Conservation (phyloP, 192 early-diverging fungal genomes). For the Coemansia sp. region DNA sequence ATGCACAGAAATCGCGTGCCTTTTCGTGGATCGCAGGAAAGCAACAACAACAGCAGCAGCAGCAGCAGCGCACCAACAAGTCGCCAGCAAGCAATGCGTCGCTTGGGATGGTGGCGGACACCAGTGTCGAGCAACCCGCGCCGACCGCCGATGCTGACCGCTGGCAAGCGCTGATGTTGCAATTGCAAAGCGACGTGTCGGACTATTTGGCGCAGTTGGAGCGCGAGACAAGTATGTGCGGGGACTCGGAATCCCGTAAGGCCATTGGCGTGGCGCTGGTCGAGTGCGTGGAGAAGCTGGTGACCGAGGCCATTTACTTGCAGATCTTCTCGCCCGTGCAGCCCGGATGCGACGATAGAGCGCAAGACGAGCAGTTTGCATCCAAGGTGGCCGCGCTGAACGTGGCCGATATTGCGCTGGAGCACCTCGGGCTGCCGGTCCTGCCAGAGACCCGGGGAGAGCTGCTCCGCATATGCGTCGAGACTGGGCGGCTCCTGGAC, state of each 20-base stretch:
- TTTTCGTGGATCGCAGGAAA: constrained; percentile 38
- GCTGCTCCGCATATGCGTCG: constrained; percentile 28
- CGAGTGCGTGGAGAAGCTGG: constrained; percentile 48
- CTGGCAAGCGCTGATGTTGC: constrained; percentile 35
- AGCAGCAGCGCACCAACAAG: constrained; percentile 3
- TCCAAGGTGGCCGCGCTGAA: constrained; percentile 69
- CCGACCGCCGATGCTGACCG: constrained; percentile 9
- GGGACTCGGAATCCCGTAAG: constrained; percentile 39
- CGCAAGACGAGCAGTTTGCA: constrained; percentile 62
- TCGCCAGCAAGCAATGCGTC: neutral
- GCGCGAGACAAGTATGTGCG: constrained; percentile 44
- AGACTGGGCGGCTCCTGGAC: constrained; percentile 30
- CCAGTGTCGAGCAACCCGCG: constrained; percentile 9
- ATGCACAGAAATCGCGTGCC: neutral
- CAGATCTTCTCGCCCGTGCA: constrained; percentile 33
- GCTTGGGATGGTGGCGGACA: neutral
- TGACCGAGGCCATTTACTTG: constrained; percentile 32
- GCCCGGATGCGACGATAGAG: constrained; percentile 53
- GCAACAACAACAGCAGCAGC: too few species aligned
- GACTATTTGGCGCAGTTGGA: constrained; percentile 26
- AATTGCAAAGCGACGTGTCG: constrained; percentile 20
- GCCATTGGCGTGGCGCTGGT: constrained; percentile 19
- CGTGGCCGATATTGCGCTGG: constrained; percentile 58
- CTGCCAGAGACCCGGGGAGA: constrained; percentile 11
- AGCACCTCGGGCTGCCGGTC: constrained; percentile 58